A percentile compares a stretch with the other conserved stretches of the same genome.
phyloP scores from a whole-genome alignment of 2,329 filamentous ascomycete genomes.

The Plenodomus tracheiphilus region DNA sequence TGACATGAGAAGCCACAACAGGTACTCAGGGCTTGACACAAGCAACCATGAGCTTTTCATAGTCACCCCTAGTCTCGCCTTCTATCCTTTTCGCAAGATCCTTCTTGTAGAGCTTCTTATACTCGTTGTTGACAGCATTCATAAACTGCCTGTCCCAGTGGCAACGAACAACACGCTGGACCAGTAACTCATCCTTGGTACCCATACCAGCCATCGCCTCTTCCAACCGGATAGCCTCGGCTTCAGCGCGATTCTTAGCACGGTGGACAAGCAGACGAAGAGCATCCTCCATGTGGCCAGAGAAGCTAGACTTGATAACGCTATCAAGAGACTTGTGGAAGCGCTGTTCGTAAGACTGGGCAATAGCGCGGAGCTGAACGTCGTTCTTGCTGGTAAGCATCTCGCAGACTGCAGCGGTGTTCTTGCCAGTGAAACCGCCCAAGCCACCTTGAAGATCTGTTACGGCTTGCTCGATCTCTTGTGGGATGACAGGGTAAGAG shows the following conservation, averaged over 20 bases:
- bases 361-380: conserved; percentile 81
- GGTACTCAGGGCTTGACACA: conserved; percentile 49
- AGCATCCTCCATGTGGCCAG: conserved; percentile 88
- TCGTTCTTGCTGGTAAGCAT: conserved; percentile 77
- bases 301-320: conserved; percentile 80
- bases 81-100: conserved; percentile 71
- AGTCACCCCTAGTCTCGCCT: conserved; percentile 85
- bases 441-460: conserved; percentile 72
- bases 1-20: too few relatives aligned
- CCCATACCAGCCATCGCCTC: conserved; percentile 84
- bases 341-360: conserved; percentile 71
- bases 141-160: conserved; percentile 83
- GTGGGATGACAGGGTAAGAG: conserved; percentile 70
- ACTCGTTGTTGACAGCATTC: conserved; percentile 77
- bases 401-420: conserved; percentile 76
- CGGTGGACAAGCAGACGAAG: conserved; percentile 77
- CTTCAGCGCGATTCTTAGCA: conserved; percentile 78
- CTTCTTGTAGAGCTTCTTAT: conserved; percentile 69
- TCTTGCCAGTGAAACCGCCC: conserved; percentile 68
- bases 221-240: conserved; percentile 81
- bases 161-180: conserved; percentile 74
- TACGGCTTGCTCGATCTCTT: conserved; percentile 75
- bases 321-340: conserved; percentile 72
- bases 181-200: conserved; percentile 81
- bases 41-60: conserved; percentile 74